Percentiles rank a stretch among this genome's conserved stretches.
These are phyloP conservation scores for Diaporthe capsici DNA, from an alignment of 2,329 filamentous ascomycete species.

Conservation along the genomic window DNA sequence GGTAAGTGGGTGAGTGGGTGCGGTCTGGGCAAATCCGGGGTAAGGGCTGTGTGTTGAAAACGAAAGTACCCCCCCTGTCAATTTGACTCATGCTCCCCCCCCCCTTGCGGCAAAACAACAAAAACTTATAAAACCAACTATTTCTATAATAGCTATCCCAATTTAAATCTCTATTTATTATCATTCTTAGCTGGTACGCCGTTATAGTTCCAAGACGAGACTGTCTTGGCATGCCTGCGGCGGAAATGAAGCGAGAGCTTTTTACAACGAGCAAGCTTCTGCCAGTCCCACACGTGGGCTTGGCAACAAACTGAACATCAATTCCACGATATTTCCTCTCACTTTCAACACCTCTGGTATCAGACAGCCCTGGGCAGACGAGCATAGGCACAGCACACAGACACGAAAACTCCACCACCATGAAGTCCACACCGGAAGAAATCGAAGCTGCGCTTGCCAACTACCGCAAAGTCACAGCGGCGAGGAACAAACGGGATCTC, in stretches of 20 bases:
- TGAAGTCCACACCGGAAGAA: constrained; percentile 1
- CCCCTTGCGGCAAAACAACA: no score
- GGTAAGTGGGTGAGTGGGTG: not conserved
- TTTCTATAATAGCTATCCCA: no score
- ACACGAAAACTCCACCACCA: not conserved
- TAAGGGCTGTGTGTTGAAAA: not conserved
- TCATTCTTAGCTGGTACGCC: not conserved
- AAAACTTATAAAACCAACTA: no score
- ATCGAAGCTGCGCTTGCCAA: not conserved
- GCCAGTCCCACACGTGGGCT: not conserved
- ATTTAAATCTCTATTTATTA: not conserved
- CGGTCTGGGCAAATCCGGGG: not conserved
- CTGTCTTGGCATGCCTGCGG: not conserved
- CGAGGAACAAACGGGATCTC: not conserved
- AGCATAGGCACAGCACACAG: not conserved
- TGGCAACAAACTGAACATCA: not conserved
- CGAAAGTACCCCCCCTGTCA: no score
- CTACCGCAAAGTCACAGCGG: not conserved
- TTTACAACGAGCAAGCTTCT: not conserved
- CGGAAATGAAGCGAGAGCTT: constrained; percentile 12
- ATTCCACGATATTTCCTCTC: not conserved
- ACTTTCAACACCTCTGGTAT: not conserved
- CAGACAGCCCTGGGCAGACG: not conserved
- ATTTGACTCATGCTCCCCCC: no score
- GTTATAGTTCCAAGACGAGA: not conserved